phyloP scores from a whole-genome alignment of 306 rosid species.

The Rosa chinensis region DNA sequence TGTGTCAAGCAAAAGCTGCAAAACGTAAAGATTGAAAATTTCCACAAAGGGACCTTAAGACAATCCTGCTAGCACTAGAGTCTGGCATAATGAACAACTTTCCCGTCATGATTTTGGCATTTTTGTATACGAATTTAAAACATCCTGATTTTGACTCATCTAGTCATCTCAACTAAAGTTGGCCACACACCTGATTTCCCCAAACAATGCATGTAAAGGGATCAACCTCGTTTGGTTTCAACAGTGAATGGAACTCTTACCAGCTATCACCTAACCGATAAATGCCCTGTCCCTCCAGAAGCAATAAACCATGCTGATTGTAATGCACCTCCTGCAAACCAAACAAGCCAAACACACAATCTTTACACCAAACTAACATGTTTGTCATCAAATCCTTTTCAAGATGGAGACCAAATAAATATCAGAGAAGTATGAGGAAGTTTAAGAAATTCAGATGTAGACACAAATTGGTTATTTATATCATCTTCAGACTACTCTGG shows the following conservation, averaged over 20 bases:
- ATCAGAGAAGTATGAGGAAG: background rate
- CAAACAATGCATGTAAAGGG: background rate
- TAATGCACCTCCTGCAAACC: slow-evolving; percentile 87
- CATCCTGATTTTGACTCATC: background rate
- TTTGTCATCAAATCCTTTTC: slow-evolving; percentile 10
- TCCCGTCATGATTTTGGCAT: background rate
- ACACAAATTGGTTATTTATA: background rate
- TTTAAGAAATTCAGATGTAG: background rate
- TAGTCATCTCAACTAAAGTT: background rate
- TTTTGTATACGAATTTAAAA: background rate
- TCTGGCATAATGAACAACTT: background rate
- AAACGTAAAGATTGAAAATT: background rate
- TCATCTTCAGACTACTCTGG: background rate
- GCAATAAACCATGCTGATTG: slow-evolving; percentile 91
- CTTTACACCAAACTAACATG: background rate
- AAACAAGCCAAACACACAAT: slow-evolving; percentile 15
- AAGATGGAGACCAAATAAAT: slow-evolving; percentile 17
- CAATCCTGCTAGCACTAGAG: background rate
- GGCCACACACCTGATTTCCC: background rate
- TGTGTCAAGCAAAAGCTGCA: background rate
- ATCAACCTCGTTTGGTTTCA: background rate
- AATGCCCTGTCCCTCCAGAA: slow-evolving; percentile 92
- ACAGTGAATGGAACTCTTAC: slow-evolving; percentile 44
- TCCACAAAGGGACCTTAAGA: background rate
- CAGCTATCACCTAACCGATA: slow-evolving; percentile 91